Evolutionary conservation across 2,329 filamentous ascomycete genomes (phyloP), one percentile per base, ranked within the genome.

Genomic region (Exophiala sp.): DNA sequence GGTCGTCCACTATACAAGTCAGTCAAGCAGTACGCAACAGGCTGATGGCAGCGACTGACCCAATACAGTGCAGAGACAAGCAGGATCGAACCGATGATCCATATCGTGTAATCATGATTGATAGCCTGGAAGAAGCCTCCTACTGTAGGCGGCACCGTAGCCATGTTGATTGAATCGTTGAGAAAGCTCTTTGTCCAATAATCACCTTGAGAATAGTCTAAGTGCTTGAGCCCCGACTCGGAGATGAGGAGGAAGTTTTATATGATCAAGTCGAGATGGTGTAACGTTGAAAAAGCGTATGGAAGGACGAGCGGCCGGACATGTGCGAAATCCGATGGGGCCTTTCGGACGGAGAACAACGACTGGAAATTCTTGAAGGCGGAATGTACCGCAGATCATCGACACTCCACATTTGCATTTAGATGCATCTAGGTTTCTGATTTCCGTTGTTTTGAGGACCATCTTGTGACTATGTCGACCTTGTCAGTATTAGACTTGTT

Each of bases 401-500:
- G 20, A 41, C 14, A 10, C 9, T 24, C 6, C 18, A 32, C 29
- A 18, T 41, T 41, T 10, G 21, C 44, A 36, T 52, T 42, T 41
- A 43, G 41, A 47, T 11, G 34, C n/a, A 18, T 46, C 43, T 20
- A 10, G n/a, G 10, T 35, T 29, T 35, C 14, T 18, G 12, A 20
- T 14, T 33, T 36, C 36, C 33, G 39, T 16, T 7, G 10, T 16
- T 41, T 43, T 9, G n/a, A 43, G 41, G 2, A 43, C 24, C 24
- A 43, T 14, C 9, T n/a, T 18, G 33, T 10, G 16, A 41, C 33
- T 12, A 51, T 51, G 47, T 51, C 52, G 14, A 57, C 54, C 40
- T 49, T 60, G 50, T 54, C 54, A 36, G 55, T 60, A 9, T 24
- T 49, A 29, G 52, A 64, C 34, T 52, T 70, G 9, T 70, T 69